Evolutionary conservation across 495 filamentous ascomycete genomes (phyloP).

Genomic region (Parmelia sp.): DNA sequence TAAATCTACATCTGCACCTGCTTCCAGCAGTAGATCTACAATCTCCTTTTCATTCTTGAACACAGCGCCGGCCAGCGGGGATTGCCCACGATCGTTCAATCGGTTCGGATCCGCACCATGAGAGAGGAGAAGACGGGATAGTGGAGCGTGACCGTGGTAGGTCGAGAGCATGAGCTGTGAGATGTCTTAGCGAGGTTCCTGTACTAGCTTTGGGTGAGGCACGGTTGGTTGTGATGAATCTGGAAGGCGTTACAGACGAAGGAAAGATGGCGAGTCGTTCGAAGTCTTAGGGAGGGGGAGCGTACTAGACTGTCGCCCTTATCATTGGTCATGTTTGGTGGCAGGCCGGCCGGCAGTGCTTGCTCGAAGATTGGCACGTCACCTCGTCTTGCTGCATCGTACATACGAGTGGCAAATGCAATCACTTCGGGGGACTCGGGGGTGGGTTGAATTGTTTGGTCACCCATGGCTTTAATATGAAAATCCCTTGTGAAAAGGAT

Average conservation of each 20-base stretch:
- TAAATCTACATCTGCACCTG: conserved; percentile 45
- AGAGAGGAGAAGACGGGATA: conserved; percentile 44
- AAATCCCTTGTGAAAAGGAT: neutral
- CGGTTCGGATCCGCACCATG: conserved; percentile 48
- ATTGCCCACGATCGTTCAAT: conserved; percentile 49
- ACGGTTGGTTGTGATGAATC: too few relatives aligned
- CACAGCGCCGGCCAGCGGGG: conserved; percentile 48
- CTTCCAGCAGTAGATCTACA: conserved; percentile 33
- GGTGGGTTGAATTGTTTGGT: conserved; percentile 15
- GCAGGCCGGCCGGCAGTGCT: conserved; percentile 45
- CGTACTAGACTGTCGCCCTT: conserved; percentile 50
- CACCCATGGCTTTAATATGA: neutral
- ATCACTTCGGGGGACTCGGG: conserved; percentile 41
- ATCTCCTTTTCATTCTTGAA: conserved; percentile 47
- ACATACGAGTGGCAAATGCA: conserved; percentile 46
- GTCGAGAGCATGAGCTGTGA: conserved; percentile 47
- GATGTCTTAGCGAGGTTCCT: neutral
- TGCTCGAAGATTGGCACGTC: conserved; percentile 43
- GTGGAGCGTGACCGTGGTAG: conserved; percentile 47
- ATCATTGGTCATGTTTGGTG: conserved; percentile 49
- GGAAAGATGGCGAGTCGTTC: neutral
- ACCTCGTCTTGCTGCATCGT: conserved; percentile 46
- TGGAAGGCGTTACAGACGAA: too few relatives aligned
- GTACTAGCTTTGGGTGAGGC: neutral
- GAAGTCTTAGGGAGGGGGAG: neutral